Conservation (phyloP, 345 rosid species). For the Brassica nigra region DNA sequence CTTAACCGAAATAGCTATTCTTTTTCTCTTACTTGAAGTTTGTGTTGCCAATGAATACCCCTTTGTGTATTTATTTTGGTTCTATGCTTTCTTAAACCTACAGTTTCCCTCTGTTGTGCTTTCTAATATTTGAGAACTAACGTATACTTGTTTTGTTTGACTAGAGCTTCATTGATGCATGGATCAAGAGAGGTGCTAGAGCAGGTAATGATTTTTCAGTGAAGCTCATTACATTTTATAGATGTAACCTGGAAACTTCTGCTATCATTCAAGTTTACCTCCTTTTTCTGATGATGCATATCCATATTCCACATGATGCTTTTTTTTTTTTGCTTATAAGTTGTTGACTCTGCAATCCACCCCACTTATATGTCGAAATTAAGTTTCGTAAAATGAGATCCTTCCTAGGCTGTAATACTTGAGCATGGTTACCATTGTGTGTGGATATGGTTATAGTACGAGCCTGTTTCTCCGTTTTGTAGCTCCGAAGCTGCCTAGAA, state of each 20-base stretch:
- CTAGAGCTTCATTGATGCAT: constrained; percentile 82
- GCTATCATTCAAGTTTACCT: constrained; percentile 13
- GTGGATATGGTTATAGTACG: constrained; percentile 14
- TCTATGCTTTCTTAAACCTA: constrained; percentile 10
- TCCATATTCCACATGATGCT: not conserved
- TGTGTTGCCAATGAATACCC: constrained; percentile 13
- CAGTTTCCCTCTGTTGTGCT: constrained; percentile 9
- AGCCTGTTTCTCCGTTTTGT: constrained; percentile 23
- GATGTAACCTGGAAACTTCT: constrained; percentile 16
- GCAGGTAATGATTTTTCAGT: constrained; percentile 55
- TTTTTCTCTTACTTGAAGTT: constrained; percentile 14
- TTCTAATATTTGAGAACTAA: constrained; percentile 25
- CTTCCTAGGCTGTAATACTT: not conserved
- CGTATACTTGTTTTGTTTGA: constrained; percentile 33
- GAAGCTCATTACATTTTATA: constrained; percentile 11
- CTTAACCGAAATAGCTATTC: constrained; percentile 4
- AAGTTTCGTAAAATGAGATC: constrained; percentile 6
- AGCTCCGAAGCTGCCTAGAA: constrained; percentile 7
- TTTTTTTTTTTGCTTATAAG: not conserved
- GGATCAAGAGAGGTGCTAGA: constrained; percentile 86
- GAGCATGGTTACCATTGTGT: constrained; percentile 13
- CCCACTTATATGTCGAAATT: constrained; percentile 6
- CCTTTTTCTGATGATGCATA: constrained; percentile 19
- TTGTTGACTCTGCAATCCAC: constrained; percentile 28
- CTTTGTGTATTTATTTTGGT: constrained; percentile 6